Base-by-base conservation (phyloP, 2,329 filamentous ascomycete species). In the Teratosphaeria viscida region DNA sequence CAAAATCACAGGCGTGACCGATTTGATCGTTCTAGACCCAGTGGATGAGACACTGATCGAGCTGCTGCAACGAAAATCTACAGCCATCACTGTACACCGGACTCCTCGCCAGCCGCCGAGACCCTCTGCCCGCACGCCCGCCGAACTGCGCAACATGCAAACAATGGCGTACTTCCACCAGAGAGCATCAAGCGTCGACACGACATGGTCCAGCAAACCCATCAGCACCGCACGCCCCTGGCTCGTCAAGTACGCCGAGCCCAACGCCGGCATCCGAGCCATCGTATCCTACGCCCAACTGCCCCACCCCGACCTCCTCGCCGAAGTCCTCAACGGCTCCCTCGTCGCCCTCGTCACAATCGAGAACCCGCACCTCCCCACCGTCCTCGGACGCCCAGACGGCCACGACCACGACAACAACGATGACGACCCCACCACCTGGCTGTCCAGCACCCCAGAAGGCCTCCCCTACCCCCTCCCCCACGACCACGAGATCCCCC, bases 161-260 rank as follows among this genome's bases (percentile, higher is more conserved):
- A 83, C 81, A n/a, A 85, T 90, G 79, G 86, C 88, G 0, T 92
- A 92, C 66, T 90, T 92, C 67, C 89, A 92, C 68, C 61, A 63
- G 2, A 62, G 63, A 32, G 35, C 56, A 62, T 34, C 23, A 19
- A 57, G 27, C 43, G 34, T 2, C 34, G 27, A 5, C 35, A 16
- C 10, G 34, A 56, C 52, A 52, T 89, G 85, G 82, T 74, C 80
- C 57, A 61, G 77, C 0, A 76, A 74, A 0, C 81, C 87, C 0
- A 73, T 92, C 8, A 82, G 82, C 1, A 74, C 76, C 0, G 66
- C 81, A 7, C 71, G 78, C 0, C 88, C 88, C 0, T 85, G 83
- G 79, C 73, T 83, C 43, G 82, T 91, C 27, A 74, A 72, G 3
- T 92, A 89, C 66, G 72, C 72, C 0, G 80, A 81, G 1, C 57